Base-by-base conservation (phyloP, 371 early-diverging fungal genomes). In the Batkoa obscura region DNA sequence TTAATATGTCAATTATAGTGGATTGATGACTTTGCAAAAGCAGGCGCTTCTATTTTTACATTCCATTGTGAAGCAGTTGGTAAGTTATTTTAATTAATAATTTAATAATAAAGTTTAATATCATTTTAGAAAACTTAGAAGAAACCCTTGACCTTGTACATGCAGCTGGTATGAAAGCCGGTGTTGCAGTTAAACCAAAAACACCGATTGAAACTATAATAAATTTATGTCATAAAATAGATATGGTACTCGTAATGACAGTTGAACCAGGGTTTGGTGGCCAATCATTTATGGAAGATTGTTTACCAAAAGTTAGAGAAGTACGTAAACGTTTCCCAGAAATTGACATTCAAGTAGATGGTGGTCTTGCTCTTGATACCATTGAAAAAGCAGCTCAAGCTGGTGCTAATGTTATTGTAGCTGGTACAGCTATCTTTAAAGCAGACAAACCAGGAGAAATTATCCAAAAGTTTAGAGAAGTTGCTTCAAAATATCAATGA, bases 251-350 rank as follows among this genome's bases (percentile, higher is more conserved):
- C 45, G 76, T 98, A 43, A 98, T 99, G 99, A 97, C 98, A 0
- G 99, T 98, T 37, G 94, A 95, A 64, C 96, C 96, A 47, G 96
- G 96, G 2, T 95, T 95, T 67, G 96, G 96, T 42, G 96, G 96
- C 39, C 96, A 95, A 69, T 68, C 79, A 43, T 92, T 93, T 64
- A 92, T 91, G 92, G 69, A 71, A 2, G 72, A 83, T 58, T 84
- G 83, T 63, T 75, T 96, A 73, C 74, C 80, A 50, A 96, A 96
- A 76, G 91, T 79, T 32, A 69, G 70, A 56, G 64, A 64, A 5
- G 66, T 95, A 34, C 84, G 98, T 15, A 66, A 66, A 32, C 66
- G 65, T 59, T 91, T 73, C 63, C 96, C 98, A 1, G 61, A 87
- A n/a, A 64, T 92, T 56, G 86, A 94, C 63, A 92, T 98, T 59